A percentile compares a stretch with the other conserved stretches of the same genome.
Conservation (phyloP, 768 basidiomycete species). For the Leccinum rimulosum region DNA sequence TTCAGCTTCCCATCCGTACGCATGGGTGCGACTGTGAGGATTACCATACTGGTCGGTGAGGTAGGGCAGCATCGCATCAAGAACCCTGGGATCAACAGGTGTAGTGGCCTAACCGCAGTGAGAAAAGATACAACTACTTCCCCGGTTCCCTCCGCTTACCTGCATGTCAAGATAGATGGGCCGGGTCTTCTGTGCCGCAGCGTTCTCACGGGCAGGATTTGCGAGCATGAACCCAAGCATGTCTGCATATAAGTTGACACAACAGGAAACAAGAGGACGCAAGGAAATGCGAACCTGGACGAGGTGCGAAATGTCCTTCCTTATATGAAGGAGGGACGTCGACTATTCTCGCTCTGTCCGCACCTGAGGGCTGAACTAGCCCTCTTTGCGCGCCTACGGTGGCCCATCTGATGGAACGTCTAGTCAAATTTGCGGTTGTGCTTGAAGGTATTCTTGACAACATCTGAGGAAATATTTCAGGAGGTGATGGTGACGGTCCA, state of each 20-base stretch:
- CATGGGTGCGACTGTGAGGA: constrained; percentile 96
- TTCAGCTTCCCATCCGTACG: constrained; percentile 99
- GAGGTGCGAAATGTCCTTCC: constrained; percentile 66
- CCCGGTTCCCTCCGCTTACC: constrained; percentile 40
- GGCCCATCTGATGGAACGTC: constrained; percentile 23
- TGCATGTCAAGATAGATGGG: constrained; percentile 99
- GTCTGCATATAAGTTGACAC: constrained; percentile 46
- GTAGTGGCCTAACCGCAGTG: constrained; percentile 76
- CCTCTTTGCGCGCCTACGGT: constrained; percentile 42
- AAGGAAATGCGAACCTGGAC: constrained; percentile 50
- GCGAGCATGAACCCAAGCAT: constrained; percentile 89
- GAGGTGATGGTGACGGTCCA: constrained; percentile 10
- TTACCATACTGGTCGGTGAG: constrained; percentile 96
- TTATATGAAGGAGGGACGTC: constrained; percentile 75
- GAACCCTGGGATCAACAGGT: constrained; percentile 93
- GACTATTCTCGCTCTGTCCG: constrained; percentile 80
- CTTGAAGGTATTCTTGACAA: constrained; percentile 53
- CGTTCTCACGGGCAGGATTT: constrained; percentile 55
- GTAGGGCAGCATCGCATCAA: constrained; percentile 96
- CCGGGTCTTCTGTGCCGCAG: constrained; percentile 58
- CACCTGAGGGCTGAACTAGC: constrained; percentile 79
- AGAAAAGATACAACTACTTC: constrained; percentile 1
- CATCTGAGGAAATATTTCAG: constrained; percentile 38
- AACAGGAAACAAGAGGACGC: background rate
- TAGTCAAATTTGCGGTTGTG: constrained; percentile 26